Percentiles rank a stretch among this genome's conserved stretches.
phyloP scores from a whole-genome alignment of 257 asterid genomes.

The Gentiana dahurica region DNA sequence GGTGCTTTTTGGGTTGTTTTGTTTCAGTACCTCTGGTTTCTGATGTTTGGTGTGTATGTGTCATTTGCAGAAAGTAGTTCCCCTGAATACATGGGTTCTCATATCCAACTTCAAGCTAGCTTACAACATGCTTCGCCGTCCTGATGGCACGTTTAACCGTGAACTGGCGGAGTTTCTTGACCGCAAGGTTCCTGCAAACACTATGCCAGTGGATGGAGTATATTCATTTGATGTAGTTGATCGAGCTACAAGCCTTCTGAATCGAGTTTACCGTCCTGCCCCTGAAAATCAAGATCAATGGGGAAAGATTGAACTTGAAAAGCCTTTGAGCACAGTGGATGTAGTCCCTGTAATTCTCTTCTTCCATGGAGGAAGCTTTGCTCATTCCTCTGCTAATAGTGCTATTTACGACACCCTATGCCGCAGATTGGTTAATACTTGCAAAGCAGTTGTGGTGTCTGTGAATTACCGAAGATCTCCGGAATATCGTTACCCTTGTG shows the following conservation, averaged over 20 bases:
- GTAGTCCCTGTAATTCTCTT: slow-evolving; percentile 61
- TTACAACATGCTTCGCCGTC: slow-evolving; percentile 66
- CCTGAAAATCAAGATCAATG: slow-evolving; percentile 19
- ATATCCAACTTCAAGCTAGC: slow-evolving; percentile 82
- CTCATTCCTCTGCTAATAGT: slow-evolving; percentile 78
- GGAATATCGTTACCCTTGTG: slow-evolving; percentile 65
- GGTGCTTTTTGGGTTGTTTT: too few species aligned
- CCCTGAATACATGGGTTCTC: slow-evolving; percentile 78
- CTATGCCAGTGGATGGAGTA: slow-evolving; percentile 61
- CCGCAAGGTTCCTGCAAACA: slow-evolving; percentile 65
- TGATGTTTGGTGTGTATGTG: neutral
- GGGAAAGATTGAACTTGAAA: slow-evolving; percentile 41
- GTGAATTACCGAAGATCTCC: slow-evolving; percentile 77
- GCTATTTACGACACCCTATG: slow-evolving; percentile 80
- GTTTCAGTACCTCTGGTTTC: too few species aligned
- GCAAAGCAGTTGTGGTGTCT: slow-evolving; percentile 67
- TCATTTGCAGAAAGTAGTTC: slow-evolving; percentile 58
- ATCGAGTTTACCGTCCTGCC: slow-evolving; percentile 49
- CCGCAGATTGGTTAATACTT: slow-evolving; percentile 59
- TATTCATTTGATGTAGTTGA: slow-evolving; percentile 68
- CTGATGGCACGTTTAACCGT: slow-evolving; percentile 87
- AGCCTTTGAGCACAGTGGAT: slow-evolving; percentile 41
- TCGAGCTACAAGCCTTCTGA: slow-evolving; percentile 51
- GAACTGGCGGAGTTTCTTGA: slow-evolving; percentile 65
- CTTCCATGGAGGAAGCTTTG: slow-evolving; percentile 92